Evolutionary conservation across 2,329 filamentous ascomycete genomes (phyloP).

Genomic region (Verticillium isaacii): DNA sequence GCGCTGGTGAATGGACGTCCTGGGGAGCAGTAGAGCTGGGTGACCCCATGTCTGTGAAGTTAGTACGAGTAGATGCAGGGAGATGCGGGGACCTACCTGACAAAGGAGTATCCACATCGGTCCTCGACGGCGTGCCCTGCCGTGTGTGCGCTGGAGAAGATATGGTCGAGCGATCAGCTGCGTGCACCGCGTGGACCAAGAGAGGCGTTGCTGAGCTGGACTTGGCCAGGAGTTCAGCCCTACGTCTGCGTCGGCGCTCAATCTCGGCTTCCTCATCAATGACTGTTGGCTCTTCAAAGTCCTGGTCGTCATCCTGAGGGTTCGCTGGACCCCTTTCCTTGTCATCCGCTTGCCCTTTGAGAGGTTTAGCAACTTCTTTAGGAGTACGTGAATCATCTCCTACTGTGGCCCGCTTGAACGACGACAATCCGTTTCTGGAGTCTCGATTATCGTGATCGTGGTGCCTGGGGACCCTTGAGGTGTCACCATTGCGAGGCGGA

Average conservation of each 20-base stretch:
- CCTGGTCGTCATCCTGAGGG: conserved; percentile 30
- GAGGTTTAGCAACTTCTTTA: conserved; percentile 65
- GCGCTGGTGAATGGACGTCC: conserved; percentile 44
- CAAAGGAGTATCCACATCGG: conserved; percentile 36
- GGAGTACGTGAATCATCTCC: conserved; percentile 52
- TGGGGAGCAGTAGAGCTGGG: conserved; percentile 41
- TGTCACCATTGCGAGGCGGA: conserved; percentile 16
- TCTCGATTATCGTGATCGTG: conserved; percentile 43
- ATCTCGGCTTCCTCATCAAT: conserved; percentile 79
- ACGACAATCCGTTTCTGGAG: conserved; percentile 50
- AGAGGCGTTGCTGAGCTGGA: conserved; percentile 70
- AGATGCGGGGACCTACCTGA: conserved; percentile 38
- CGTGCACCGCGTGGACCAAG: conserved; percentile 67
- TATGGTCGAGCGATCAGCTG: conserved; percentile 49
- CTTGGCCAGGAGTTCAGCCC: conserved; percentile 82
- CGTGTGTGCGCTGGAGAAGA: conserved; percentile 49
- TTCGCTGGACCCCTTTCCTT: conserved; percentile 18
- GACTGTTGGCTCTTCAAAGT: conserved; percentile 52
- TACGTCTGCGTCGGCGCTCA: conserved; percentile 76
- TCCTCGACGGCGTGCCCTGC: conserved; percentile 34
- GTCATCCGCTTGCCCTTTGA: conserved; percentile 49
- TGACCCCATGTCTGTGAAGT: conserved; percentile 29
- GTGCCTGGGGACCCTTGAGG: conserved; percentile 28
- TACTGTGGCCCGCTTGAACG: conserved; percentile 59
- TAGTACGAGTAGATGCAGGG: not conserved